Percentiles rank a stretch among this genome's conserved stretches.
Conservation (phyloP, 2,329 filamentous ascomycete species). For the Kalmusia sp. region DNA sequence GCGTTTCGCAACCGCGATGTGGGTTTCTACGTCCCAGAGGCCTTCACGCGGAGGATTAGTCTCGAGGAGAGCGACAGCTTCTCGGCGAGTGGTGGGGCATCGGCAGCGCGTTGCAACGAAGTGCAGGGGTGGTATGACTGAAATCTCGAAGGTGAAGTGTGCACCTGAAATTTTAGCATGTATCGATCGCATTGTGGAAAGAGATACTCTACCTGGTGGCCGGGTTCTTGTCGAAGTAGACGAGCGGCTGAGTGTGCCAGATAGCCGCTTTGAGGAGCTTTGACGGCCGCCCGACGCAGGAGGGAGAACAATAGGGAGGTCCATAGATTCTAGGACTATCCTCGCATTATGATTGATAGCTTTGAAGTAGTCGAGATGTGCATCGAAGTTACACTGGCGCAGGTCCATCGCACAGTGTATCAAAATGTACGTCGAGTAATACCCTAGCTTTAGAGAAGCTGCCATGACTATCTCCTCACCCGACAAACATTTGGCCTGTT, state of each 20-base stretch:
- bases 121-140: conserved; percentile 13
- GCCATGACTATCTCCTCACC: conserved; percentile 13
- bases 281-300: background rate
- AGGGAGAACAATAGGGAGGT: background rate
- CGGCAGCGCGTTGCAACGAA: conserved; percentile 14
- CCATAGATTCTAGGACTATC: conserved; percentile 16
- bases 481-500: conserved; percentile 4
- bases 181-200: background rate
- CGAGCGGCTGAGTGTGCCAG: too few relatives aligned
- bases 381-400: conserved; percentile 8
- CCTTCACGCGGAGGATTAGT: conserved; percentile 18
- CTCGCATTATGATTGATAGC: conserved; percentile 17
- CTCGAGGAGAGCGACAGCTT: conserved; percentile 18
- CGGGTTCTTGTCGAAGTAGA: too few relatives aligned
- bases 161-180: conserved; percentile 1
- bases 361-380: conserved; percentile 16
- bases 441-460: conserved; percentile 14
- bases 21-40: conserved; percentile 19
- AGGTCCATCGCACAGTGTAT: conserved; percentile 7
- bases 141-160: conserved; percentile 22
- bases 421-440: conserved; percentile 13
- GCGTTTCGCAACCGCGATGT: conserved; percentile 12
- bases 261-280: background rate
- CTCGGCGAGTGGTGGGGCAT: conserved; percentile 19
- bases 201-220: background rate